Base-by-base conservation (phyloP, 805 yeast genomes). In the Starmerella powellii region DNA sequence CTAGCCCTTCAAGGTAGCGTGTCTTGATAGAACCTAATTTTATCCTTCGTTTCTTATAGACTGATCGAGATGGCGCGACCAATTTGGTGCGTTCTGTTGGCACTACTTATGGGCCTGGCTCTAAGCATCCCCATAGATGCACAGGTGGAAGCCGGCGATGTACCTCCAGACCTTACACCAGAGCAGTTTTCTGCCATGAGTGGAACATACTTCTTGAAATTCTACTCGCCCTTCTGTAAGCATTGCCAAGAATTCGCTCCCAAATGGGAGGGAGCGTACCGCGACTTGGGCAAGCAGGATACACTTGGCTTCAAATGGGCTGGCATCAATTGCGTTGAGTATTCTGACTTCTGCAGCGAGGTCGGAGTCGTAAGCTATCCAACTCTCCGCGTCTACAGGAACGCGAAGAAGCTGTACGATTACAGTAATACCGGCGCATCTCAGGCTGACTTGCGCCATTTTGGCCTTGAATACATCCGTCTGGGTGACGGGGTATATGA, bases 201-300 rank as follows among this genome's bases (percentile, higher is more conserved):
- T 8, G 80, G 80, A 2, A 62, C 77, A 17, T 79, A 86, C 54
- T 69, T 88, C 55, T 78, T 88, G 27, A 95, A 88, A 62, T 87
- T 85, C 62, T 91, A 63, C 58, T 84, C 95, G 26, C 98, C 98
- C 0, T 78, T 78, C 55, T 91, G 98, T 59, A 59, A 65, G 6
- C 97, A 88, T 61, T 91, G 98, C 63, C 71, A 65, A 47, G 67
- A 63, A 6, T 63, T 91, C 40, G 91, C 83, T 2, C 97, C 98
- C 1, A 68, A 64, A 6, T 91, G 97, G 96, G 71, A 75, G 45
- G 66, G 70, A 42, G 71, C 88, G 0, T 82, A 74, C 63, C 53
- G 64, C 19, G 58, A 60, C 3, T 71, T 73, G 52, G 48, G 48
- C n/a, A 47, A 41, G 3, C 12, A 26, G 12, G 38, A 42, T 15